Conservation (phyloP, 73 alveolate species). For the Tetrahymena borealis region DNA sequence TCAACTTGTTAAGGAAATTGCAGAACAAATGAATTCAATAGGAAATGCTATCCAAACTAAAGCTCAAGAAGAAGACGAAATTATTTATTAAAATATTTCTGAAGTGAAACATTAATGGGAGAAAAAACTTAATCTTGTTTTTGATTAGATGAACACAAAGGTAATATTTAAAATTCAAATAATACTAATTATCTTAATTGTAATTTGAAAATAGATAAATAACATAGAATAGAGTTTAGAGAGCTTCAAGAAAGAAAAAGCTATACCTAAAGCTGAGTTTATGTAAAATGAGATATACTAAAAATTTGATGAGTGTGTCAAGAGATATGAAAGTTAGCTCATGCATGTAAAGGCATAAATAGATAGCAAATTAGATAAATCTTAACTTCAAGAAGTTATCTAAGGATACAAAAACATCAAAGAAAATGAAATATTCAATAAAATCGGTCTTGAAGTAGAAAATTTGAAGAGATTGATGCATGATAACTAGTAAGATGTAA, state of each 20-base stretch:
- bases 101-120: not conserved
- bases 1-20: not conserved
- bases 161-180: not conserved
- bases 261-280: not conserved
- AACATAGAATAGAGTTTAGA: not conserved
- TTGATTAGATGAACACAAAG: not conserved
- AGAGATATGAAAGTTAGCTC: not conserved
- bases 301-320: not conserved
- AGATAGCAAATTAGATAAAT: not conserved
- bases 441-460: not conserved
- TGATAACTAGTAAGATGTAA: not conserved
- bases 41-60: not conserved
- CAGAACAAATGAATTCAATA: not conserved
- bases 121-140: not conserved
- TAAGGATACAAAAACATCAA: not conserved
- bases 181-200: not conserved
- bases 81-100: not conserved
- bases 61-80: not conserved
- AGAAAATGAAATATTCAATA: not conserved
- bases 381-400: not conserved
- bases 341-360: not conserved
- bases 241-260: not conserved
- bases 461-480: not conserved
- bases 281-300: not conserved
- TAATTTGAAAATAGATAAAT: not conserved